phyloP scores from a whole-genome alignment of 1,139 yeast species.

The Kodamaea plutei region DNA sequence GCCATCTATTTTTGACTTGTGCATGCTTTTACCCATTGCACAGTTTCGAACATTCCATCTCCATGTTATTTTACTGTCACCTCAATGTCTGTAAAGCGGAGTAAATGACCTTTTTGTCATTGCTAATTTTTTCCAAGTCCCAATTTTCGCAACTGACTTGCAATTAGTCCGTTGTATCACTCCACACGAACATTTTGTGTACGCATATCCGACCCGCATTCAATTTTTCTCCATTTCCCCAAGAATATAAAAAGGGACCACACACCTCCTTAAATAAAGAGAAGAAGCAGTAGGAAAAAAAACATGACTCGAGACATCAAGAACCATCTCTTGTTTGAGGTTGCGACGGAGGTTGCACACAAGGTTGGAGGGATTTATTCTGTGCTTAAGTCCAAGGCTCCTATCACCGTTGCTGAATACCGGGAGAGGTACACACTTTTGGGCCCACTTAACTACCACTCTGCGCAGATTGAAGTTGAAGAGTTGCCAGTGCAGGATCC shows the following conservation, averaged over 20 bases:
- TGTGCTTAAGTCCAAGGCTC: conserved; percentile 93
- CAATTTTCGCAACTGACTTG: no score
- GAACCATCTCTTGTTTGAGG: conserved; percentile 85
- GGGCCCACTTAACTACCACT: conserved; percentile 78
- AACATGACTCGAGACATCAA: conserved; percentile 69
- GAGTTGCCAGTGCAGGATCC: conserved; percentile 70
- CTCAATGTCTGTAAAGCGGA: no score
- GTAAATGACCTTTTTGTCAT: no score
- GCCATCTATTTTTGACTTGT: no score
- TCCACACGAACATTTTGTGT: background rate
- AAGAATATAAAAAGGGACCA: background rate
- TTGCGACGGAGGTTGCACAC: conserved; percentile 97
- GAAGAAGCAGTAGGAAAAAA: background rate
- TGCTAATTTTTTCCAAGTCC: no score
- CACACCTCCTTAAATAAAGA: background rate
- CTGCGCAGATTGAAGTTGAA: conserved; percentile 92
- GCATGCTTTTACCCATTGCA: no score
- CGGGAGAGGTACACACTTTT: conserved; percentile 80
- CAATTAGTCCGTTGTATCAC: background rate
- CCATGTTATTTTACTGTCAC: no score
- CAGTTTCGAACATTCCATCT: no score
- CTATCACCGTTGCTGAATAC: conserved; percentile 92
- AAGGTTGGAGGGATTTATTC: conserved; percentile 98
- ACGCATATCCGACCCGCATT: conserved; percentile 1
- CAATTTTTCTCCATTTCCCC: background rate